Evolutionary conservation across 345 rosid species (phyloP), one percentile per base, ranked within the genome.

Genomic region (Angophora floribunda): DNA sequence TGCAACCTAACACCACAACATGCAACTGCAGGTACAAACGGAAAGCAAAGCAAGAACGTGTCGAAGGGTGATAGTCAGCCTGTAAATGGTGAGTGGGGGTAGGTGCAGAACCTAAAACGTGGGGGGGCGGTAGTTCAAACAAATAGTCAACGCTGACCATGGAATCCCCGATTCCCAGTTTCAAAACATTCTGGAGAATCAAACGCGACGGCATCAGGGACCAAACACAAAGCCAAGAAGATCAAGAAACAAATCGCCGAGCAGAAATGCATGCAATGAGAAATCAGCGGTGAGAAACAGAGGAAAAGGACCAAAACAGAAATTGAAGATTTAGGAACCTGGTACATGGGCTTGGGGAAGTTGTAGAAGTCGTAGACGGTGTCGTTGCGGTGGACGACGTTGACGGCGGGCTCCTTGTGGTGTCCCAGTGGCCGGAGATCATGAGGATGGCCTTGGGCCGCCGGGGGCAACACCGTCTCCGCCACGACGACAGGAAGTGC

Each of bases 361-460:
- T 89, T 89, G 88, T 92, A 94, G 93, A 97, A 97, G 89, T 97
- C 99, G 53, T 97, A 89, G 93, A 97, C 96, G 85, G 98, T 95
- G 2, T 94, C 93, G 89, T 96, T 91, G 88, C 90, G 90, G 1
- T 70, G 87, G 87, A 96, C 95, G 86, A 91, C 91, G 89, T 95
- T 97, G 88, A 97, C 95, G 22, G 96, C 22, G 52, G 98, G 99
- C 16, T 26, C 82, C 24, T 91, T 85, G n/a, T n/a, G 53, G 99
- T 96, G 89, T 97, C 98, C 99, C 99, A 97, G 89, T 98, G 99
- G 36, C 95, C 98, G 30, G 99, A 98, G 87, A 98, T 91, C 52
- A 96, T 78, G 6, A 98, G 93, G 63, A 98, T 97, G 55, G 98
- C 92, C 57, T 91, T 94, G 80, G 99, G 99, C 67, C 59, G 94